Conservation (phyloP, 495 filamentous ascomycete species). For the Aspergillus bridgeri region DNA sequence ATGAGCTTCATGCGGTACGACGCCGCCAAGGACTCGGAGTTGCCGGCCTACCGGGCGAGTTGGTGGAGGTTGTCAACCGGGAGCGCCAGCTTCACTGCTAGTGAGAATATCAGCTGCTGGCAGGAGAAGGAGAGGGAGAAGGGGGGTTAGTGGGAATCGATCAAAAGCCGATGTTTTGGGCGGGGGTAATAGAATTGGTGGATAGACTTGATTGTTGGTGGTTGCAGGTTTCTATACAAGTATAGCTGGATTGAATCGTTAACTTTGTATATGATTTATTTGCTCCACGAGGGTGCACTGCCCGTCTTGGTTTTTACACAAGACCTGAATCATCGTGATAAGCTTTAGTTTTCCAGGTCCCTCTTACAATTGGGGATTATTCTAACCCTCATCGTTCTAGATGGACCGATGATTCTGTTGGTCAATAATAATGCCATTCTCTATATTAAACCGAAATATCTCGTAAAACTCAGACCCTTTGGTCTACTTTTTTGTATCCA, state of each 20-base stretch:
- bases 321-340: no score
- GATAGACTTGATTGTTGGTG: no score
- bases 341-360: neutral
- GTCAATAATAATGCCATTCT: slow-evolving; percentile 1
- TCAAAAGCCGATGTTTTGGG: no score
- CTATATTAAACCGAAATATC: slow-evolving; percentile 1
- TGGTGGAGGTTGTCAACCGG: neutral
- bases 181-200: no score
- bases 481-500: slow-evolving; percentile 1
- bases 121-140: neutral
- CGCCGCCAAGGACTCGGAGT: slow-evolving; percentile 1
- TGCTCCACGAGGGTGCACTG: no score
- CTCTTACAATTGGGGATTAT: neutral
- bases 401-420: no score
- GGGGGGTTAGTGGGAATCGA: neutral
- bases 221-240: no score
- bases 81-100: neutral
- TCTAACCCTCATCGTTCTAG: no score
- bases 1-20: slow-evolving; percentile 39
- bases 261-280: no score
- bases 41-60: slow-evolving; percentile 1
- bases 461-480: slow-evolving; percentile 5
- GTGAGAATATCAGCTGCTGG: neutral
- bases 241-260: neutral
- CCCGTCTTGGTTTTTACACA: no score